Evolutionary conservation across 176 grass and related monocot species (phyloP).

Genomic region (Oryza longistaminata): DNA sequence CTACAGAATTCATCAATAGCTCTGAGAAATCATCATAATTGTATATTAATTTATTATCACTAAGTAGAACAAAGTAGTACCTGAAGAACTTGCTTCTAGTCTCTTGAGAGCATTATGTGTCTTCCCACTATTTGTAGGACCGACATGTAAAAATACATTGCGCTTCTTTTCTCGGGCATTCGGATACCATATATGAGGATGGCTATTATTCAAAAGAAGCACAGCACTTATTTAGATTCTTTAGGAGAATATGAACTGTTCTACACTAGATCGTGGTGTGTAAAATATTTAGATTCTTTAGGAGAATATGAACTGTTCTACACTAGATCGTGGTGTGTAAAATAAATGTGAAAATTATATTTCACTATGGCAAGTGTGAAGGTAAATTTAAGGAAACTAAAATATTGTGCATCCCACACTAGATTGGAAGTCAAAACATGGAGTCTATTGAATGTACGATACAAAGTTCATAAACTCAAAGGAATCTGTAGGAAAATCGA

Average conservation of each 20-base stretch:
- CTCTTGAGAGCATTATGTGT: constrained; percentile 94
- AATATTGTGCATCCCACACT: constrained; percentile 7
- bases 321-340: background rate
- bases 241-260: too few species aligned
- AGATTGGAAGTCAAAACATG: background rate
- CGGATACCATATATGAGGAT: constrained; percentile 88
- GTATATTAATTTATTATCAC: constrained; percentile 24
- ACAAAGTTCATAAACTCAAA: background rate
- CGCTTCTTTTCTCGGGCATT: constrained; percentile 91
- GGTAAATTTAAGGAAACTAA: background rate
- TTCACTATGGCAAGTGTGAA: too few species aligned
- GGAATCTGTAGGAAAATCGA: background rate
- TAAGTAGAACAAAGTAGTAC: constrained; percentile 44
- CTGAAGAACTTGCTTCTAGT: constrained; percentile 84
- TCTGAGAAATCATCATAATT: constrained; percentile 14
- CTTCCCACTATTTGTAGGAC: constrained; percentile 97
- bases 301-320: too few species aligned
- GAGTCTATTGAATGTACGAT: background rate
- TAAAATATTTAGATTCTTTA: background rate
- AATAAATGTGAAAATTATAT: too few species aligned
- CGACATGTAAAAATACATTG: constrained; percentile 94
- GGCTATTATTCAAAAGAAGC: constrained; percentile 49
- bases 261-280: background rate
- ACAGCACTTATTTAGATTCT: constrained; percentile 4
- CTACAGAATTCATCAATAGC: constrained; percentile 48